Percentiles rank a stretch among this genome's conserved stretches.
Evolutionary conservation across 2,329 filamentous ascomycete species (phyloP).

Genomic region (Coniochaeta hoffmannii): DNA sequence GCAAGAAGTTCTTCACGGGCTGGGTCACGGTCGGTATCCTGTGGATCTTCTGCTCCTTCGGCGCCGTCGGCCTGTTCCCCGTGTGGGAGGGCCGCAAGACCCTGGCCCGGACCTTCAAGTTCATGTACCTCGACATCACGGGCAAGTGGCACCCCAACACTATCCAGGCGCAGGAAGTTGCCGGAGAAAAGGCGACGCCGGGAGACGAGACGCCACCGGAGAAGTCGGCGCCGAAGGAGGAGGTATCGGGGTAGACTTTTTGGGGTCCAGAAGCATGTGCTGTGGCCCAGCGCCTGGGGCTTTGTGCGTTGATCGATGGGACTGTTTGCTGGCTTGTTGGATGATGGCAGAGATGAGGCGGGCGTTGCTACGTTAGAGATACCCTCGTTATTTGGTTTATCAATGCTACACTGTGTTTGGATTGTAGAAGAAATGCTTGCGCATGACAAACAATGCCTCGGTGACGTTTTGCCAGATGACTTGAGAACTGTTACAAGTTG

Average conservation of each 20-base stretch:
- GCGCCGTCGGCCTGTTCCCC: slow-evolving; percentile 74
- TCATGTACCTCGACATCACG: slow-evolving; percentile 54
- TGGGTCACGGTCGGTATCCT: slow-evolving; percentile 73
- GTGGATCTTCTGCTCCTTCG: slow-evolving; percentile 68
- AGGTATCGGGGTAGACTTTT: background rate
- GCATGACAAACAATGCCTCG: too few species aligned
- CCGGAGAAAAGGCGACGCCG: slow-evolving; percentile 10
- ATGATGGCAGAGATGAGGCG: too few species aligned
- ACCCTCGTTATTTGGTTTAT: too few species aligned
- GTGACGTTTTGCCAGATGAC: too few species aligned
- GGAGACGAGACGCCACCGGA: slow-evolving; percentile 17
- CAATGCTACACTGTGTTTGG: too few species aligned
- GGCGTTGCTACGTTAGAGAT: too few species aligned
- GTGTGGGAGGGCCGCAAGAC: slow-evolving; percentile 71
- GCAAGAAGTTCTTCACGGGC: slow-evolving; percentile 73
- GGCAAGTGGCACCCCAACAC: slow-evolving; percentile 21
- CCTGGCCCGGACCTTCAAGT: slow-evolving; percentile 51
- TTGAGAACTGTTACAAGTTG: too few species aligned
- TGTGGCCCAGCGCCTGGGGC: too few species aligned
- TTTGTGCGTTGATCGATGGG: too few species aligned
- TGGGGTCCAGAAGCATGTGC: too few species aligned
- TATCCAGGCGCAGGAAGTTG: slow-evolving; percentile 16
- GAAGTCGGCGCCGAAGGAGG: slow-evolving; percentile 14
- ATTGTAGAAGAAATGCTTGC: too few species aligned
- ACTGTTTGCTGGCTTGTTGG: too few species aligned